Base-by-base conservation (phyloP, 768 basidiomycete genomes). In the Lanmaoa rubissima region DNA sequence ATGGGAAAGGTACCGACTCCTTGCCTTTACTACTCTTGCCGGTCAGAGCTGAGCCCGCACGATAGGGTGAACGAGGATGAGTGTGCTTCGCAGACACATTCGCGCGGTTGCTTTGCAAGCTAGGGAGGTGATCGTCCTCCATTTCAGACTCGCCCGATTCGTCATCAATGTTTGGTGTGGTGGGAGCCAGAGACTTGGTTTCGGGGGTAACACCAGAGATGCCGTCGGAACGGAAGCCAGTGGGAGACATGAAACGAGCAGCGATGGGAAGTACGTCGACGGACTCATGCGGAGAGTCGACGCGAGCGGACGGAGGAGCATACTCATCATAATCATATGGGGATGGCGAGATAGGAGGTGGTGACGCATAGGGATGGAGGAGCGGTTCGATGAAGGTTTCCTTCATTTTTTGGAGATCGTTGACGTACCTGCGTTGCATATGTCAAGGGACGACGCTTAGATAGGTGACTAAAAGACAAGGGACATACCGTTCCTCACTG, bases 371-470 rank as follows among this genome's bases (percentile, higher is more conserved):
- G 12, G 93, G 92, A 74, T 96, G 94, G 16, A 98, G 82, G 35
- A 96, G 81, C 10, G 91, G 87, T 59, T 90, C 88, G 65, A 94
- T 91, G 65, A 97, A 97, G 0, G 90, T 94, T 61, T 94, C 92
- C 75, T 92, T 94, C 84, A 98, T 88, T 75, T 89, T 92, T 64
- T 85, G 73, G 11, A 98, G 81, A 65, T 98, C 95, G 64, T 83
- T 82, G 36, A 98, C 93, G 68, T 98, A 98, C 84, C 94, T 97
- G 69, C 2, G 49, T 51, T 28, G 28, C 17, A 48, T n/a, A 55
- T 53, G 58, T 60, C 58, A 61, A 57, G 46, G 12, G 65, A 55
- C 16, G 42, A 50, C 11, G 48, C 9, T 46, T 55, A 59, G 65
- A 53, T 68, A 51, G 39, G 41, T 21, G 45, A 17, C 40, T 19